Percentiles rank a stretch among this genome's conserved stretches.
These are phyloP conservation scores for Tagetes patula DNA, from an alignment of 129 eudicot genomes.

Conservation along the genomic window DNA sequence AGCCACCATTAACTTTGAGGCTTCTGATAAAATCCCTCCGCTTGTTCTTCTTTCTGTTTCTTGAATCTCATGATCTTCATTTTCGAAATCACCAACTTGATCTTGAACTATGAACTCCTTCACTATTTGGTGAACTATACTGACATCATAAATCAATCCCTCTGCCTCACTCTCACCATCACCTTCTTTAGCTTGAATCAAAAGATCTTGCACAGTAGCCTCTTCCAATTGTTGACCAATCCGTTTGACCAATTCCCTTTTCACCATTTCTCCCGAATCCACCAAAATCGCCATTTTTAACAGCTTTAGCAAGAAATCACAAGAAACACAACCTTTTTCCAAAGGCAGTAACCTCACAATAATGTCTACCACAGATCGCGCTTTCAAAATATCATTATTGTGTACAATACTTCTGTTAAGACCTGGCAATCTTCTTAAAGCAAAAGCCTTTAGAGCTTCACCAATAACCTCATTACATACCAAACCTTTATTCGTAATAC, in stretches of 20 bases:
- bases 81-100: constrained; percentile 40
- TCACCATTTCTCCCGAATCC: constrained; percentile 57
- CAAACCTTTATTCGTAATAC: constrained; percentile 56
- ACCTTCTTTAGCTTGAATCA: constrained; percentile 51
- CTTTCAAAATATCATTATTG: constrained; percentile 49
- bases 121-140: constrained; percentile 50
- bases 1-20: constrained; percentile 89
- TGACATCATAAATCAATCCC: constrained; percentile 54
- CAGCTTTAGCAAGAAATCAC: constrained; percentile 78
- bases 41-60: constrained; percentile 41
- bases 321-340: constrained; percentile 73
- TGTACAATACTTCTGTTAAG: constrained; percentile 55
- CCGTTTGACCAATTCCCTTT: constrained; percentile 51
- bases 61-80: constrained; percentile 51
- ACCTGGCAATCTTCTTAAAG: constrained; percentile 65
- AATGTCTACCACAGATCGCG: constrained; percentile 53
- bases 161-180: constrained; percentile 50
- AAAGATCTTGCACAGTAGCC: constrained; percentile 74
- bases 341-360: constrained; percentile 64
- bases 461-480: constrained; percentile 77
- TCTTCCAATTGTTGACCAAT: constrained; percentile 85
- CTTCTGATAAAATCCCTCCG: constrained; percentile 82
- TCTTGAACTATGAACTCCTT: constrained; percentile 65
- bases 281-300: constrained; percentile 66
- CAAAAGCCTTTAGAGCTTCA: constrained; percentile 84